A percentile compares a stretch with the other conserved stretches of the same genome.
Evolutionary conservation across 257 asterid genomes (phyloP).

Genomic region (Cynanchum wilfordii): DNA sequence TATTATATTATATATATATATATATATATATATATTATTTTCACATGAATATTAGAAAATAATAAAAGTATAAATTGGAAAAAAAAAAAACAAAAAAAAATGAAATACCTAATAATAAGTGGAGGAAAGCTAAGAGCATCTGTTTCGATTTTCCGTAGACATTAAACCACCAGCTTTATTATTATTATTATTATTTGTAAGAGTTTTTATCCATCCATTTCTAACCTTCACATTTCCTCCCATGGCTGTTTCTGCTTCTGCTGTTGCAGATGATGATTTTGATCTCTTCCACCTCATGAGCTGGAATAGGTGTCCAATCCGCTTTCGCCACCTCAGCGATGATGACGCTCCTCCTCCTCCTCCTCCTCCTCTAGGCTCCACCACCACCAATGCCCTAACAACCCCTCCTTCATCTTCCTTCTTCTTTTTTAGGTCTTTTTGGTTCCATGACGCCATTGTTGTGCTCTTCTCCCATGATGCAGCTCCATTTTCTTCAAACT

Average conservation of each 20-base stretch:
- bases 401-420: slow-evolving; percentile 2
- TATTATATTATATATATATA: too few species aligned
- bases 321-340: slow-evolving; percentile 65
- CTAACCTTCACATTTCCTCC: slow-evolving; percentile 44
- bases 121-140: slow-evolving; percentile 20
- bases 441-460: slow-evolving; percentile 21
- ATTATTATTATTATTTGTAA: slow-evolving; percentile 47
- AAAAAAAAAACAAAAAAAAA: too few species aligned
- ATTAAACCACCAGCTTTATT: slow-evolving; percentile 19
- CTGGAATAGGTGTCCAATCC: slow-evolving; percentile 75
- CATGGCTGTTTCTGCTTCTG: slow-evolving; percentile 15
- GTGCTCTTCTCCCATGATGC: slow-evolving; percentile 35
- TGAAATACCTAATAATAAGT: slow-evolving; percentile 9
- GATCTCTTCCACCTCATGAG: slow-evolving; percentile 65
- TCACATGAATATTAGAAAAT: too few species aligned
- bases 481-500: slow-evolving; percentile 65
- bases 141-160: slow-evolving; percentile 9
- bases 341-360: not conserved
- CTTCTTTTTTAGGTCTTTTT: slow-evolving; percentile 15
- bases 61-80: not conserved
- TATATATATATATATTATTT: too few species aligned
- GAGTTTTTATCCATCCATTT: slow-evolving; percentile 66
- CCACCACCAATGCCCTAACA: slow-evolving; percentile 32
- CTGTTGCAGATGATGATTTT: too few species aligned
- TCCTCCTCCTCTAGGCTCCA: slow-evolving; percentile 36